Evolutionary conservation across 495 filamentous ascomycete species (phyloP).

Genomic region (Aspergillus saccharolyticus): DNA sequence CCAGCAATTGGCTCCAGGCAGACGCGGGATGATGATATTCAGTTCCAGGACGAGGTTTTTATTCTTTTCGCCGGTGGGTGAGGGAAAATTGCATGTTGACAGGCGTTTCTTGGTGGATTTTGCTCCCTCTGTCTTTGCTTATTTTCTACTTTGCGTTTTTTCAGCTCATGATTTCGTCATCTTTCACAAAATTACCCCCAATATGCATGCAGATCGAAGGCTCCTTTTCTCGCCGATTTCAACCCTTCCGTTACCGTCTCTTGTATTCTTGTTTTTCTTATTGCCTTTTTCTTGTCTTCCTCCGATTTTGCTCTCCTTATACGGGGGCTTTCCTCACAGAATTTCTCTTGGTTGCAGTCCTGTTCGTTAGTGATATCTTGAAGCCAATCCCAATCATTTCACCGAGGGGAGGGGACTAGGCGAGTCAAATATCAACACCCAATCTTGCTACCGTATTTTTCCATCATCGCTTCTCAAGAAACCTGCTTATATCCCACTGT

Average conservation of each 20-base stretch:
- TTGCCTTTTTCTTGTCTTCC: constrained; percentile 2
- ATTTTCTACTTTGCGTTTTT: not conserved
- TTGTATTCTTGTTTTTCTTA: constrained; percentile 3
- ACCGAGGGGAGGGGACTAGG: too few relatives aligned
- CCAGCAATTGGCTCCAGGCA: not conserved
- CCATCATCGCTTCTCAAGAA: too few relatives aligned
- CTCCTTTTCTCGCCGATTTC: not conserved
- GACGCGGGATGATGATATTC: not conserved
- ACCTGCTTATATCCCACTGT: too few relatives aligned
- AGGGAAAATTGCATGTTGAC: not conserved
- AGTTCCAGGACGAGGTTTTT: not conserved
- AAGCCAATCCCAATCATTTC: too few relatives aligned
- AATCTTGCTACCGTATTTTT: too few relatives aligned
- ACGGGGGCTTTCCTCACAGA: too few relatives aligned
- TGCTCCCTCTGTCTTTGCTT: not conserved
- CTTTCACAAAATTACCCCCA: not conserved
- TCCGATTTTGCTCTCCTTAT: too few relatives aligned
- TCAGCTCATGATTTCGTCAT: not conserved
- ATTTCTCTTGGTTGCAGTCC: too few relatives aligned
- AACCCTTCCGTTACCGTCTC: constrained; percentile 11
- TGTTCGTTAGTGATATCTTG: too few relatives aligned
- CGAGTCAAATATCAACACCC: too few relatives aligned
- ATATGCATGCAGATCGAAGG: not conserved
- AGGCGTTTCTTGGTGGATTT: not conserved
- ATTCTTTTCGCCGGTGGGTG: not conserved